A percentile compares a stretch with the other conserved stretches of the same genome.
These are phyloP conservation scores for Bipolaris gigantea DNA, from an alignment of 2,329 filamentous ascomycete species.

Conservation along the genomic window DNA sequence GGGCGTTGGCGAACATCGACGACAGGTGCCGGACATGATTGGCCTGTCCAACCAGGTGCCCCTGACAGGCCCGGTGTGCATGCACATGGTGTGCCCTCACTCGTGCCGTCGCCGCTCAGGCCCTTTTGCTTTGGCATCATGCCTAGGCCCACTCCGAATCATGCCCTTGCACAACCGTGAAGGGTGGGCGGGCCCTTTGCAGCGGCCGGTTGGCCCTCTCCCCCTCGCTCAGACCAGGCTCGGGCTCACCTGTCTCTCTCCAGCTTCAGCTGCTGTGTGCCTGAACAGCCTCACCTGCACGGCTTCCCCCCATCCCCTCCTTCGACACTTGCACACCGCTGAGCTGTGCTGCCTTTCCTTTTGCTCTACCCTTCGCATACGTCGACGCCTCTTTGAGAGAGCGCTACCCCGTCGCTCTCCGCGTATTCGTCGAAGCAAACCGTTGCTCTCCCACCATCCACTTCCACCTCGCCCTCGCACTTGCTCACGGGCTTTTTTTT, in stretches of 20 bases:
- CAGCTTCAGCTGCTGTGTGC: conserved; percentile 33
- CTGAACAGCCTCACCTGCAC: conserved; percentile 36
- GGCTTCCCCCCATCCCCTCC: conserved; percentile 8
- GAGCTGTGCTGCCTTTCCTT: conserved; percentile 44
- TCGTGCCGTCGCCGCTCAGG: conserved; percentile 26
- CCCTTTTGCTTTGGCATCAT: conserved; percentile 24
- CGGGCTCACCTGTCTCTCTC: conserved; percentile 27
- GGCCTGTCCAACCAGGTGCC: conserved; percentile 24
- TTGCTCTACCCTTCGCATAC: conserved; percentile 18
- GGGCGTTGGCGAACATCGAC: conserved; percentile 19
- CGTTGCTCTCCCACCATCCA: conserved; percentile 12
- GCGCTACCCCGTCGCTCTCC: conserved; percentile 26
- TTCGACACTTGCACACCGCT: conserved; percentile 34
- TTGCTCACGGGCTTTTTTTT: conserved; percentile 13
- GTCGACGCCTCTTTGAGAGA: conserved; percentile 44
- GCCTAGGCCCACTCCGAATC: conserved; percentile 18
- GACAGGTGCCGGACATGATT: conserved; percentile 14
- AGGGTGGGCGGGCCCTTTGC: conserved; percentile 22
- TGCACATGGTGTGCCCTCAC: conserved; percentile 20
- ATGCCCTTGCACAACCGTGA: conserved; percentile 32
- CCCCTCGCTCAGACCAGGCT: conserved; percentile 21
- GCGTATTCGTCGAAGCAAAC: conserved; percentile 19
- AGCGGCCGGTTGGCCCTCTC: conserved; percentile 25
- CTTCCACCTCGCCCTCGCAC: conserved; percentile 19
- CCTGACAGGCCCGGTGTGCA: conserved; percentile 22